Evolutionary conservation across 2,329 filamentous ascomycete genomes (phyloP), one percentile per base, ranked within the genome.

Genomic region (Lojkania enalia): DNA sequence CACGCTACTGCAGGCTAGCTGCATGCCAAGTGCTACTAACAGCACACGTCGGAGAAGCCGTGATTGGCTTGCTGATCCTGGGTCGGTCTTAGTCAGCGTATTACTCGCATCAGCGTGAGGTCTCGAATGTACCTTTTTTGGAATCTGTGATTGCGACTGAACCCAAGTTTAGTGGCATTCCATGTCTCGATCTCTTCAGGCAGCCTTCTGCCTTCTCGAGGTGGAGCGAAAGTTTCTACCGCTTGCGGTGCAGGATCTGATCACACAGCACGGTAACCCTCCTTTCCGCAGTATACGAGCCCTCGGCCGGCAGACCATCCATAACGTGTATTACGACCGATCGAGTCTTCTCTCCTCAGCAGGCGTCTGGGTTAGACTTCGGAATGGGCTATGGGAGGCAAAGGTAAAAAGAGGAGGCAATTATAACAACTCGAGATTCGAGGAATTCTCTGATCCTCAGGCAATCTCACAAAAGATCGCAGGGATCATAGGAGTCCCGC

Each of bases 251-350:
- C 37, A 13, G 13, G 36, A 50, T 31, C 29, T 50, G 16, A 41
- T 37, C 35, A 27, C 36, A 40, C 20, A 44, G 31, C 15, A 23
- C 13, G 44, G 44, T 16, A 35, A 33, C 32, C 44, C 48, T 39
- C 37, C 41, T n/a, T 51, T 51, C 15, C 27, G 23, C 6, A 51
- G 41, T 36, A 41, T 51, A 16, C 37, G 31, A 25, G 38, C 38
- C 15, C 44, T 48, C 9, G 32, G 44, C 33, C 41, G 44, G 40
- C 40, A 23, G 15, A 42, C 16, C 20, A 42, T 64, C 25, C 50
- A 54, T 33, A 62, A 67, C 37, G 39, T 46, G 13, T 66, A 67
- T 49, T 68, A 54, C 48, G 60, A 66, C 32, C 49, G 42, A 15
- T 36, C 44, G 35, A 49, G 46, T 25, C 29, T 47, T 4, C 52